Conservation (phyloP, 352 stramenopile species). For the Phytophthora crassamura region DNA sequence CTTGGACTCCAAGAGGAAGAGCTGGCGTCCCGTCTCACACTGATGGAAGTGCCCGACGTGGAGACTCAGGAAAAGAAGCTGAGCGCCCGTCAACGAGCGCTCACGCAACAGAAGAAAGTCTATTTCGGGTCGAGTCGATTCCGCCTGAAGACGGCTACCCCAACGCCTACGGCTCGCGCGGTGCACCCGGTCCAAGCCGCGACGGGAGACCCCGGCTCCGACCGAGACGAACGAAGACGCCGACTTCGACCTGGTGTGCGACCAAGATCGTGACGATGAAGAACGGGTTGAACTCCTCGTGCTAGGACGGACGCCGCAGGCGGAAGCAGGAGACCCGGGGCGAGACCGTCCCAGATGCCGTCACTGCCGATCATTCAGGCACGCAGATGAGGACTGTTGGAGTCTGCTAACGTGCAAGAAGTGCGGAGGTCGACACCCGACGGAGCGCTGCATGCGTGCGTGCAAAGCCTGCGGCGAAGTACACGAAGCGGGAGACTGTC, state of each 20-base stretch:
- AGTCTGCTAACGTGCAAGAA: background rate
- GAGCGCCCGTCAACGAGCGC: slow-evolving; percentile 1
- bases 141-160: slow-evolving; percentile 5
- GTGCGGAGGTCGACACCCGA: background rate
- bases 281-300: no score
- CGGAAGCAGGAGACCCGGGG: background rate
- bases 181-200: background rate
- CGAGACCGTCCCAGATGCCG: background rate
- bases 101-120: slow-evolving; percentile 1
- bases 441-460: background rate
- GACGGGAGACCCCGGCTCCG: no score
- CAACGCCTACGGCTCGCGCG: background rate
- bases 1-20: slow-evolving; percentile 1
- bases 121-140: slow-evolving; percentile 12
- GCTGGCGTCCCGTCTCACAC: background rate
- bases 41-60: slow-evolving; percentile 3
- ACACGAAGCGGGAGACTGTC: slow-evolving; percentile 1
- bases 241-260: no score
- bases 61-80: slow-evolving; percentile 10
- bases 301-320: no score
- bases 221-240: no score
- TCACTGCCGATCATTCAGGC: background rate
- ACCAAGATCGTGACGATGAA: no score
- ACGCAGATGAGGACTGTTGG: background rate
- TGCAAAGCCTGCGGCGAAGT: slow-evolving; percentile 12